phyloP scores from a whole-genome alignment of 495 filamentous ascomycete species.

The Acidiella bohemica region DNA sequence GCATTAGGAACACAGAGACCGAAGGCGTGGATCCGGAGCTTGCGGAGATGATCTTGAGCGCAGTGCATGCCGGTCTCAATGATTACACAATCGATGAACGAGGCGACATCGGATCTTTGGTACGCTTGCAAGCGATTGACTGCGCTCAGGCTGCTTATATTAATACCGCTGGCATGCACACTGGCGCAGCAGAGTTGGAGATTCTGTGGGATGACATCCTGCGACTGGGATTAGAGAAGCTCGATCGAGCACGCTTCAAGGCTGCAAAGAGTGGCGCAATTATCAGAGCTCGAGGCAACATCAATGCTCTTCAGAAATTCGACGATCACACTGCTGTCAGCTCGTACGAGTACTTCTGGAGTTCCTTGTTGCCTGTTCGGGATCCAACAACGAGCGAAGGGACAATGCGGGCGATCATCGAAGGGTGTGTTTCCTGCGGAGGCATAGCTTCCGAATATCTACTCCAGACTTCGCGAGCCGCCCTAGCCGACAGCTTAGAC shows the following conservation, averaged over 20 bases:
- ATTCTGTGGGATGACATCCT: conserved; percentile 35
- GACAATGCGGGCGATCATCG: conserved; percentile 36
- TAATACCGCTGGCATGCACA: background rate
- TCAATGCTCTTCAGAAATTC: too few species aligned
- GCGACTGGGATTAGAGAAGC: conserved; percentile 67
- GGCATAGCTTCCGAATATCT: conserved; percentile 71
- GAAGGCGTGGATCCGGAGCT: conserved; percentile 1
- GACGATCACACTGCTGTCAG: conserved; percentile 20
- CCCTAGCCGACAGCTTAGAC: conserved; percentile 37
- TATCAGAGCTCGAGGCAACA: background rate
- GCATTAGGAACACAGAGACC: background rate
- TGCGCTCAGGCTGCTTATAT: conserved; percentile 27
- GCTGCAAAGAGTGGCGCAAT: conserved; percentile 36
- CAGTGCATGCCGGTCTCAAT: conserved; percentile 38
- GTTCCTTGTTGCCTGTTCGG: conserved; percentile 12
- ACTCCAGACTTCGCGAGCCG: conserved; percentile 56
- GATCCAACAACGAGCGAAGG: background rate
- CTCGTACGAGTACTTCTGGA: conserved; percentile 25
- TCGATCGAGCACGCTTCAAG: conserved; percentile 69
- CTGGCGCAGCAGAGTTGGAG: background rate
- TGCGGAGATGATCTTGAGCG: conserved; percentile 16
- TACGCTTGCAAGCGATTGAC: conserved; percentile 60
- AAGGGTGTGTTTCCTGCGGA: conserved; percentile 70
- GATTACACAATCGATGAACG: conserved; percentile 80
- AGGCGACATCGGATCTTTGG: conserved; percentile 78